These are phyloP conservation scores for Parvularia atlantis DNA, from an alignment of 78 protist species.

Conservation along the genomic window DNA sequence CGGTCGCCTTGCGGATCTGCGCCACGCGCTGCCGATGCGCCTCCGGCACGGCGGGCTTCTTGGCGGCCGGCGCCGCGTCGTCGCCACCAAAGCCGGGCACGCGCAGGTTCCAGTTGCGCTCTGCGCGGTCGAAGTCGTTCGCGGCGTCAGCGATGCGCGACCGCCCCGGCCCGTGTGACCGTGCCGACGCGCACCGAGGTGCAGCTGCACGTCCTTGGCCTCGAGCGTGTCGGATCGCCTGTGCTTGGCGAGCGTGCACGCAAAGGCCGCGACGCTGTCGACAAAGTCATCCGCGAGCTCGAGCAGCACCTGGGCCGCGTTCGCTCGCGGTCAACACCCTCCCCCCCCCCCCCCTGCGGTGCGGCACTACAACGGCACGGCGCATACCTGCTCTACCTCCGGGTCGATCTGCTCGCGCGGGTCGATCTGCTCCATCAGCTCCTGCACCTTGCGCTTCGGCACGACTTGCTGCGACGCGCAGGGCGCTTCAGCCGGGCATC, in stretches of 20 bases:
- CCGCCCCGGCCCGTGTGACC: not conserved
- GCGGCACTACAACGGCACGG: too few relatives aligned
- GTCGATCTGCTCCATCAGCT: not conserved
- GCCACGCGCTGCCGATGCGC: too few relatives aligned
- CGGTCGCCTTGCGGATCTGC: too few relatives aligned
- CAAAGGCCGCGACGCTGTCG: slow-evolving; percentile 9
- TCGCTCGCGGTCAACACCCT: not conserved
- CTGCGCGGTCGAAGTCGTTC: not conserved
- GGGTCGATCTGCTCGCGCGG: slow-evolving; percentile 21
- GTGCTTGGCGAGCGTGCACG: slow-evolving; percentile 40
- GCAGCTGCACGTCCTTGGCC: slow-evolving; percentile 29
- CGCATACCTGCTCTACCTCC: slow-evolving; percentile 20
- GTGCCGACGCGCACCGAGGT: slow-evolving; percentile 10
- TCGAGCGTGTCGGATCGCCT: slow-evolving; percentile 27
- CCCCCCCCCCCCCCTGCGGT: too few relatives aligned
- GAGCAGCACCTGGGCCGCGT: slow-evolving; percentile 15
- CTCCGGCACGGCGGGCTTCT: too few relatives aligned
- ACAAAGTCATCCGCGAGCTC: slow-evolving; percentile 44
- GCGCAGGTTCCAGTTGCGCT: not conserved
- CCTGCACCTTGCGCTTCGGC: slow-evolving; percentile 1
- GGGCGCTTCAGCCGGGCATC: too few relatives aligned
- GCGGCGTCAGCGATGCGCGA: not conserved
- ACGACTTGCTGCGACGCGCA: too few relatives aligned
- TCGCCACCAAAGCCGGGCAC: not conserved
- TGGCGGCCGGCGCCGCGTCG: not conserved